Conservation (phyloP, 345 rosid genomes). For the Eutrema heterophyllum region DNA sequence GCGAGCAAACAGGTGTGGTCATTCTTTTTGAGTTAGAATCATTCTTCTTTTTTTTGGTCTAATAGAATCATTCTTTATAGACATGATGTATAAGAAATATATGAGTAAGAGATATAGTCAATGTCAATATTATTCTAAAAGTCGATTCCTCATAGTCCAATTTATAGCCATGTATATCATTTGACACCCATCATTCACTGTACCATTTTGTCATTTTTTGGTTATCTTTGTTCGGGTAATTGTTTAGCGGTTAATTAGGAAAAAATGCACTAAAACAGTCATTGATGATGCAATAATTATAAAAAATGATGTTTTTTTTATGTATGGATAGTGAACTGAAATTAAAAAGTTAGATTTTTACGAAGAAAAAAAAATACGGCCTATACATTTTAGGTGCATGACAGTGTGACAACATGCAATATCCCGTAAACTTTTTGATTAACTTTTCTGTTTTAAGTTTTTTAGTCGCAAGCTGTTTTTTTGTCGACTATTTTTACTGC, state of each 20-base stretch:
- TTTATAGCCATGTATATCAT: constrained; percentile 15
- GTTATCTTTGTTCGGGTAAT: not conserved
- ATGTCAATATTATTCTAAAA: constrained; percentile 6
- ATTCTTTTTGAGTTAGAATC: constrained; percentile 7
- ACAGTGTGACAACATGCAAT: not conserved
- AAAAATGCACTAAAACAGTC: not conserved
- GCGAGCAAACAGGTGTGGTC: not conserved
- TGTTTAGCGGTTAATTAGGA: not conserved
- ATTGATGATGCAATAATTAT: not conserved
- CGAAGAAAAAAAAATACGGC: not conserved
- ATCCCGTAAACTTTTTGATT: not conserved
- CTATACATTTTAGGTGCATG: not conserved
- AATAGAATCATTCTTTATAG: constrained; percentile 13
- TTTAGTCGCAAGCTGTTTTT: not conserved
- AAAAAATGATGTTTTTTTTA: not conserved
- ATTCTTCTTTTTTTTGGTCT: no score
- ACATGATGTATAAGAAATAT: constrained; percentile 12
- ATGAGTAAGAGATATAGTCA: not conserved
- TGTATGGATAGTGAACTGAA: not conserved
- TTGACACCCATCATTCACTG: not conserved
- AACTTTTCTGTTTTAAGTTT: not conserved
- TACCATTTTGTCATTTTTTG: not conserved
- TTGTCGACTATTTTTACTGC: not conserved
- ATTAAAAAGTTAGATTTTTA: not conserved
- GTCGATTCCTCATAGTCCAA: constrained; percentile 6